phyloP scores from a whole-genome alignment of 2,329 filamentous ascomycete species.

The Botryotinia globosa region DNA sequence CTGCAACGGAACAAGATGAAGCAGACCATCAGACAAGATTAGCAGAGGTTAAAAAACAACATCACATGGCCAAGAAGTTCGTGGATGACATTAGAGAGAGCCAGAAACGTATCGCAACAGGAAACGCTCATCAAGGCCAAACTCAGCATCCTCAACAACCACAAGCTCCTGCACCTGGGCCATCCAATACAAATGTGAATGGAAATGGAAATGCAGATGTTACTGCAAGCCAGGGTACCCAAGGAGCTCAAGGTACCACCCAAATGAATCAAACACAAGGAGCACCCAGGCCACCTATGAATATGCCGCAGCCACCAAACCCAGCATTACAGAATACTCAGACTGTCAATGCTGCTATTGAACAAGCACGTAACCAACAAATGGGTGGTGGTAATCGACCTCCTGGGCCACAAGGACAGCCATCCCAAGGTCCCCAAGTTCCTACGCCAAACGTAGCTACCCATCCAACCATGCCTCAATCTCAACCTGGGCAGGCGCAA shows the following conservation, averaged over 20 bases:
- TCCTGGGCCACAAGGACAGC: conserved; percentile 30
- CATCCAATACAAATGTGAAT: background rate
- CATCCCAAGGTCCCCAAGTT: conserved; percentile 22
- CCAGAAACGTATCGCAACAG: conserved; percentile 31
- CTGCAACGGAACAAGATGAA: conserved; percentile 47
- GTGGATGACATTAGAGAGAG: conserved; percentile 47
- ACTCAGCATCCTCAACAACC: conserved; percentile 8
- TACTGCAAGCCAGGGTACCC: background rate
- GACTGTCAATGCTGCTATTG: conserved; percentile 39
- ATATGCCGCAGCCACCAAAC: conserved; percentile 33
- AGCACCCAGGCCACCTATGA: conserved; percentile 35
- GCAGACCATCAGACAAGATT: conserved; percentile 46
- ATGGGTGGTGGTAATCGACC: conserved; percentile 31
- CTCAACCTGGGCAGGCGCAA: conserved; percentile 23
- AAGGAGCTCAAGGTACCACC: conserved; percentile 24
- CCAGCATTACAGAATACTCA: conserved; percentile 36
- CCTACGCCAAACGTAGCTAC: conserved; percentile 29
- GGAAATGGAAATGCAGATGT: background rate
- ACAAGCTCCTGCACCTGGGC: conserved; percentile 24
- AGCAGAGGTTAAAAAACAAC: conserved; percentile 45
- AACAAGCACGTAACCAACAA: conserved; percentile 39
- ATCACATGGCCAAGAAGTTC: conserved; percentile 48
- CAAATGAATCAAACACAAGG: conserved; percentile 25
- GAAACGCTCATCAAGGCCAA: conserved; percentile 11
- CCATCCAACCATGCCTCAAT: conserved; percentile 25